Evolutionary conservation across 192 early-diverging fungal genomes (phyloP), one percentile per base, ranked within the genome.

Genomic region (Linnemannia hyalina): DNA sequence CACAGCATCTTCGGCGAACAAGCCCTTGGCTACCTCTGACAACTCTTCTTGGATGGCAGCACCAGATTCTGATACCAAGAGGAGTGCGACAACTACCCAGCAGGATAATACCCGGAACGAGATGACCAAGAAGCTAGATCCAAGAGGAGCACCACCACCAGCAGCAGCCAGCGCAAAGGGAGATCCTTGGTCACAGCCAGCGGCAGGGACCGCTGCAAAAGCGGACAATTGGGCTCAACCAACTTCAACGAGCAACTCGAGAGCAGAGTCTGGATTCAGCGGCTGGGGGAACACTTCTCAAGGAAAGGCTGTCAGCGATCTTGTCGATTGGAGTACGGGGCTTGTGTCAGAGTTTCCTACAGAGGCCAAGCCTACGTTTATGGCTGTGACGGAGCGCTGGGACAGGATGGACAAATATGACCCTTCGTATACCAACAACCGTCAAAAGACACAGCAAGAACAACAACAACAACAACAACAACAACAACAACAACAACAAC

Each of bases 281-380:
- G 20, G 47, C 38, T 78, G 77, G 77, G 36, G n/a, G 3, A 52
- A 54, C 46, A 35, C 47, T 36, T 15, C 13, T 3, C 32, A 47
- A 7, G 47, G 77, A 32, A 80, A 77, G 40, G 68, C 74, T 35
- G 74, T 54, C 3, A 79, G 69, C 4, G 69, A 68, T 0, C 16
- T 77, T 6, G 83, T 85, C 7, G 83, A 85, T 32, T 85, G 83
- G 83, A 85, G 83, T 35, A 49, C 70, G 15, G 78, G 83, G 1
- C 26, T 16, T 3, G 83, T 80, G 41, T 38, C 68, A 0, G 83
- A 77, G 63, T 85, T 85, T 40, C 83, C 83, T 49, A 57, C 49
- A 13, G 83, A 85, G 9, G 78, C 47, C 6, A 85, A 85, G 16
- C 75, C 83, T 0, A 80, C 49, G 9, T 20, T 16, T 5, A 80